Evolutionary conservation across 495 filamentous ascomycete species (phyloP).

Genomic region (Paragyromitra xinjiangensis): DNA sequence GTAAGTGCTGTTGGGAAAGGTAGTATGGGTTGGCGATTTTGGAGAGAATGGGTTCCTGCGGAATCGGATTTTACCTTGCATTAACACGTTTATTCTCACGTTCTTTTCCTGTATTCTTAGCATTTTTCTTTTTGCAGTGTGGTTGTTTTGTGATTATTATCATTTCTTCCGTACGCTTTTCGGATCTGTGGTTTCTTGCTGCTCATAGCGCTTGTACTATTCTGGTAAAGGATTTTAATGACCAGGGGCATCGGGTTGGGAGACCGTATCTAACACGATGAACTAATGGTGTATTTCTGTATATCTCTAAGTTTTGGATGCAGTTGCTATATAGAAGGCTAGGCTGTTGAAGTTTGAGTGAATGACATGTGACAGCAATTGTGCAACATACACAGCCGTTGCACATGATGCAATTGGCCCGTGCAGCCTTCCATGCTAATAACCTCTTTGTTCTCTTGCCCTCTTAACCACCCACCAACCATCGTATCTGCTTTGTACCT

Average conservation of each 20-base stretch:
- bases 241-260: background rate
- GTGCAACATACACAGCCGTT: background rate
- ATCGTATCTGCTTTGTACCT: background rate
- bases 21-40: constrained; percentile 92
- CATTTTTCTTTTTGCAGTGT: background rate
- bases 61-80: constrained; percentile 47
- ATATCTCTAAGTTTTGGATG: too few species aligned
- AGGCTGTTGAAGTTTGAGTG: background rate
- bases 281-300: background rate
- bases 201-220: background rate
- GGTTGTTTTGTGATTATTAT: constrained; percentile 9
- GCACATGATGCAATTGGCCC: constrained; percentile 1
- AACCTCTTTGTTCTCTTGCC: constrained; percentile 23
- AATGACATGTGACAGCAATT: background rate
- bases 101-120: background rate
- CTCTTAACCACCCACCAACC: constrained; percentile 6
- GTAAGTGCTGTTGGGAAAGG: constrained; percentile 69
- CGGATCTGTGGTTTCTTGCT: background rate
- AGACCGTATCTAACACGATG: background rate
- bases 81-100: constrained; percentile 25
- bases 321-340: background rate
- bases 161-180: background rate
- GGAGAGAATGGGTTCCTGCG: constrained; percentile 65
- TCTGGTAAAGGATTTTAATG: background rate
- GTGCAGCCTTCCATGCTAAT: constrained; percentile 2